Evolutionary conservation across 257 asterid genomes (phyloP).

Genomic region (Oldenlandia corymbosa): DNA sequence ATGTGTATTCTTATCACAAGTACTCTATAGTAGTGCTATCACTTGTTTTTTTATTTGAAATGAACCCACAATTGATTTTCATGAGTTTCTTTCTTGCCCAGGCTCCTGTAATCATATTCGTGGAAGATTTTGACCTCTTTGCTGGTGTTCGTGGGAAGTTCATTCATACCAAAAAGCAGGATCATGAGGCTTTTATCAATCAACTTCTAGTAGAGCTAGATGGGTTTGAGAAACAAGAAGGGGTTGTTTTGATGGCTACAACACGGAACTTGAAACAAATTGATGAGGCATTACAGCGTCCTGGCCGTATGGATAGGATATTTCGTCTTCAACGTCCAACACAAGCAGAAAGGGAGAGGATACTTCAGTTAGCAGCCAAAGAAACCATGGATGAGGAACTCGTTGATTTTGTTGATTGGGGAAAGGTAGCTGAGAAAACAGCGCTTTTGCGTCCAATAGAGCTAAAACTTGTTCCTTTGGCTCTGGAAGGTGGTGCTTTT

Average conservation of each 20-base stretch:
- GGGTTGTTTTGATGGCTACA: constrained; percentile 98
- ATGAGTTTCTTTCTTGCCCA: constrained; percentile 23
- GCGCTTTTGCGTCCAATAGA: constrained; percentile 91
- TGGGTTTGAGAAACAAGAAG: constrained; percentile 99
- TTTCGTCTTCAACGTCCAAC: constrained; percentile 92
- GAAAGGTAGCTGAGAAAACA: constrained; percentile 96
- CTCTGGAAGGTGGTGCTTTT: constrained; percentile 94
- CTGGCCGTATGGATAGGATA: constrained; percentile 98
- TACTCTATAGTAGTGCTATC: background rate
- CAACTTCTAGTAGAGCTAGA: constrained; percentile 98
- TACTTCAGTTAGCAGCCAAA: constrained; percentile 63
- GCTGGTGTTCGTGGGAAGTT: constrained; percentile 97
- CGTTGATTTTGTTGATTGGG: constrained; percentile 81
- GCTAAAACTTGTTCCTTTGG: constrained; percentile 71
- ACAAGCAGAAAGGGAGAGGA: constrained; percentile 79
- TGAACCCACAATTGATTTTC: constrained; percentile 2
- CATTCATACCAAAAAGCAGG: constrained; percentile 86
- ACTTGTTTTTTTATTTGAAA: background rate
- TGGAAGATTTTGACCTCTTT: constrained; percentile 96
- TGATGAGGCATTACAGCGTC: constrained; percentile 92
- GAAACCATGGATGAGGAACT: constrained; percentile 91
- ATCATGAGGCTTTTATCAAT: constrained; percentile 96
- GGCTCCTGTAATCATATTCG: constrained; percentile 99
- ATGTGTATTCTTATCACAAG: too few species aligned
- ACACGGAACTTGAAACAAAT: constrained; percentile 81